A percentile compares a stretch with the other conserved stretches of the same genome.
phyloP scores from a whole-genome alignment of 208 protist genomes.

The Acanthamoeba royreba region DNA sequence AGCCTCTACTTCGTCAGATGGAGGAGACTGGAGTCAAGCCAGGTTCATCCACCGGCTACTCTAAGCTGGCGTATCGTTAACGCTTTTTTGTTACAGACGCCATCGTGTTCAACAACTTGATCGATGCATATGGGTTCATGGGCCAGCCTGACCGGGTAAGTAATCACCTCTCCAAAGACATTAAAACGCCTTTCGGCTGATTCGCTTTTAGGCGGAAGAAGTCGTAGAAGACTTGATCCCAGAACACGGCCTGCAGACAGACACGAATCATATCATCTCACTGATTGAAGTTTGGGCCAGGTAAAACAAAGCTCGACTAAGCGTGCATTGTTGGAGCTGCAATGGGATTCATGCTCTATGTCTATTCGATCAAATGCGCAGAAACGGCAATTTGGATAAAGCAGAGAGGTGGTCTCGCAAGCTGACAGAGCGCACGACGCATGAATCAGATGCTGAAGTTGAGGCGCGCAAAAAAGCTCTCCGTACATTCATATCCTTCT shows the following conservation, averaged over 20 bases:
- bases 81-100: no score
- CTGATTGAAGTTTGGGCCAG: background rate
- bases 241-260: background rate
- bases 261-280: background rate
- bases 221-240: background rate
- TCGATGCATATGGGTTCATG: background rate
- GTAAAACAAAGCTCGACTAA: no score
- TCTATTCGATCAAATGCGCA: no score
- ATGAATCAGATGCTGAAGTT: background rate
- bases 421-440: background rate
- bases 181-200: background rate
- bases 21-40: background rate
- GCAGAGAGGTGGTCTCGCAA: background rate
- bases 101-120: background rate
- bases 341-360: no score
- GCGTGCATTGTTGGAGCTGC: no score
- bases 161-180: background rate
- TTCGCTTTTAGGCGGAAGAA: background rate
- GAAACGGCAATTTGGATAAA: background rate
- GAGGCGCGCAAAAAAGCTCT: background rate
- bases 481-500: background rate
- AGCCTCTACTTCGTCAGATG: background rate
- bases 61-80: background rate
- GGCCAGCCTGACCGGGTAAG: background rate
- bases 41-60: background rate